Conservation (phyloP, 352 stramenopile species). For the Globisporangium lucens region DNA sequence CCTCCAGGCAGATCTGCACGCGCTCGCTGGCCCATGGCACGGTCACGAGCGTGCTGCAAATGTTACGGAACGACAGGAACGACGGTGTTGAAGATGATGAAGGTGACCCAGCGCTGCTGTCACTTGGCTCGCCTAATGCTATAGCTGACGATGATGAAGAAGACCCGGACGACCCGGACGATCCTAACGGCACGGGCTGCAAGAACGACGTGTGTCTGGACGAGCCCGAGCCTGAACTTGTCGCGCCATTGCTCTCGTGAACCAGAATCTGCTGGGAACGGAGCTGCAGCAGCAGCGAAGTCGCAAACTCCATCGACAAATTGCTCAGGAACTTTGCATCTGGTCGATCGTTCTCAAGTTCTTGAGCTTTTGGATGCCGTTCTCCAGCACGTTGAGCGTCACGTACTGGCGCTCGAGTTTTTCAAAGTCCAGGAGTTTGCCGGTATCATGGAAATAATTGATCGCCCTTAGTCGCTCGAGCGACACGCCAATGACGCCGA, state of each 20-base stretch:
- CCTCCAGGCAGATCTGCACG: constrained; percentile 42
- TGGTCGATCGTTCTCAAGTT: background rate
- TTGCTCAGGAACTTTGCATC: constrained; percentile 37
- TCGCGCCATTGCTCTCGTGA: constrained; percentile 20
- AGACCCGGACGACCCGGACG: background rate
- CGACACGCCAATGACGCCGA: constrained; percentile 66
- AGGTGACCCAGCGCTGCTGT: constrained; percentile 18
- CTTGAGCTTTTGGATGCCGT: constrained; percentile 23
- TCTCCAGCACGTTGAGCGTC: constrained; percentile 47
- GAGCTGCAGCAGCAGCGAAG: constrained; percentile 37
- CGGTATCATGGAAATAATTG: constrained; percentile 41
- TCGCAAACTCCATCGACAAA: constrained; percentile 42
- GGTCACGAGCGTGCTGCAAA: constrained; percentile 37
- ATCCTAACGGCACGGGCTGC: background rate
- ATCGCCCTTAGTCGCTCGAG: constrained; percentile 54
- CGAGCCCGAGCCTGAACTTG: background rate
- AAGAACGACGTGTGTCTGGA: constrained; percentile 15
- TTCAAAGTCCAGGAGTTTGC: constrained; percentile 42
- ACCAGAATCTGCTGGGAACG: constrained; percentile 54
- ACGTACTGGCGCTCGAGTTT: constrained; percentile 61
- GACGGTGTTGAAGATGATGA: constrained; percentile 18
- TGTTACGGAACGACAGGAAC: constrained; percentile 48
- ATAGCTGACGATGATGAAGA: constrained; percentile 23
- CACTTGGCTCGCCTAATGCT: constrained; percentile 15
- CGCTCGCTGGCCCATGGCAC: constrained; percentile 29